Evolutionary conservation across 495 filamentous ascomycete genomes (phyloP).

Genomic region (Aspergillus kassunensis): DNA sequence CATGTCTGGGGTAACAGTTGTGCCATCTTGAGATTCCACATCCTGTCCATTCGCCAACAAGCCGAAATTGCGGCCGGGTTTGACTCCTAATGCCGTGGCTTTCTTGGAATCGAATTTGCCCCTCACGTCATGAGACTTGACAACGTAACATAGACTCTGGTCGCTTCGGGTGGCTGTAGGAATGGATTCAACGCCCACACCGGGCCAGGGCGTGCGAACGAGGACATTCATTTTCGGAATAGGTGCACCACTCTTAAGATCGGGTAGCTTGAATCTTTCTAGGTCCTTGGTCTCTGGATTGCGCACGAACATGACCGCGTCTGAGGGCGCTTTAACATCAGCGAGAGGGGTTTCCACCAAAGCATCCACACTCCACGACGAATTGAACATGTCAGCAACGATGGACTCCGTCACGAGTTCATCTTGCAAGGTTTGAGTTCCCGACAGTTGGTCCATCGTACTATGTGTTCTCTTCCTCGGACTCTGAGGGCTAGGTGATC

Average conservation of each 20-base stretch:
- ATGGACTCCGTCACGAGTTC: constrained; percentile 54
- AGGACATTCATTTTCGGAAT: constrained; percentile 68
- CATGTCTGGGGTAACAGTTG: constrained; percentile 60
- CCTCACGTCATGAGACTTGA: constrained; percentile 66
- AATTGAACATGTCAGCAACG: constrained; percentile 78
- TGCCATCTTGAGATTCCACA: constrained; percentile 53
- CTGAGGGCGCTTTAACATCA: constrained; percentile 61
- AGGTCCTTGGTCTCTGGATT: constrained; percentile 61
- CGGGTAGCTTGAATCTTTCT: constrained; percentile 61
- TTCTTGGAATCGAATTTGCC: constrained; percentile 72
- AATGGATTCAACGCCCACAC: constrained; percentile 55
- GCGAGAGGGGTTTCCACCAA: constrained; percentile 60
- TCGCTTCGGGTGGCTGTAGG: constrained; percentile 60
- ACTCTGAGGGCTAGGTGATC: constrained; percentile 31
- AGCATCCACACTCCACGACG: constrained; percentile 66
- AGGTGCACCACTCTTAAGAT: constrained; percentile 44
- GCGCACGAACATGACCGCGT: constrained; percentile 66
- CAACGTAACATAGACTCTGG: constrained; percentile 78
- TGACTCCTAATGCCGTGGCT: constrained; percentile 59
- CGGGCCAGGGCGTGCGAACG: constrained; percentile 80
- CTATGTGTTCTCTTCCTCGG: constrained; percentile 61
- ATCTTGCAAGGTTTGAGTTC: too few relatives aligned
- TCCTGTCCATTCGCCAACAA: constrained; percentile 48
- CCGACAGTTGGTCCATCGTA: too few relatives aligned
- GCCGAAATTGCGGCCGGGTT: constrained; percentile 49